A percentile compares a stretch with the other conserved stretches of the same genome.
phyloP scores from a whole-genome alignment of 1,284 basidiomycete genomes.

The Malassezia yamatoensis region DNA sequence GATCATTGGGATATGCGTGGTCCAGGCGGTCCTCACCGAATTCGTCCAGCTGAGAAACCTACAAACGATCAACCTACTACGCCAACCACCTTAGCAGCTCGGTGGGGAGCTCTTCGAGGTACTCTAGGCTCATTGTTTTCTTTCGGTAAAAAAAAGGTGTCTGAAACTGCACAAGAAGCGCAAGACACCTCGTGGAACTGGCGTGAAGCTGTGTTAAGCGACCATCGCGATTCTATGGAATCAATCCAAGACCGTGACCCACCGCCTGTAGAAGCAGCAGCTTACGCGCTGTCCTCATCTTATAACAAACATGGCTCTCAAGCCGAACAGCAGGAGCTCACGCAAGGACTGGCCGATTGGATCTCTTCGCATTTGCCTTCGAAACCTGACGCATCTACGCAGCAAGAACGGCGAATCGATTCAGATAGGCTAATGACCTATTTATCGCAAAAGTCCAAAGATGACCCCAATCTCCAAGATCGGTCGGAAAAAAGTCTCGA shows the following conservation, averaged over 20 bases:
- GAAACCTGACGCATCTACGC: not conserved
- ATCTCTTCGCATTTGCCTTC: conserved; percentile 16
- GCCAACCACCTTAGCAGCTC: not conserved
- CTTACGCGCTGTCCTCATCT: conserved; percentile 5
- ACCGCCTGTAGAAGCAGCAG: conserved; percentile 4
- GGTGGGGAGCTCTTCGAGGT: not conserved
- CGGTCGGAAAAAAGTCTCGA: not conserved
- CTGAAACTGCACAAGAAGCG: not conserved
- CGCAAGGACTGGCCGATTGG: conserved; percentile 7
- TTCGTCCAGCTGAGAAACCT: conserved; percentile 14
- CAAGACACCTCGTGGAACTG: conserved; percentile 7
- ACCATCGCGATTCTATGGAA: conserved; percentile 3
- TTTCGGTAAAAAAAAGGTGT: not conserved
- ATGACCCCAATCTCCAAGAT: not conserved
- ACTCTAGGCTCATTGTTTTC: not conserved
- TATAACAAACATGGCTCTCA: conserved; percentile 1
- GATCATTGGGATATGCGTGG: conserved; percentile 97
- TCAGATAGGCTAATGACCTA: conserved; percentile 2
- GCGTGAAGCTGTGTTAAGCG: conserved; percentile 11
- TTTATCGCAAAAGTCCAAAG: not conserved
- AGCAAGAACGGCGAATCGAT: not conserved
- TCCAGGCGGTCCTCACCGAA: conserved; percentile 50
- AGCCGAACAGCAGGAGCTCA: not conserved
- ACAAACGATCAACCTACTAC: not conserved
- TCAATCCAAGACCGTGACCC: not conserved